These are phyloP conservation scores for Penicillium steckii DNA, from an alignment of 495 filamentous ascomycete species.

Conservation along the genomic window DNA sequence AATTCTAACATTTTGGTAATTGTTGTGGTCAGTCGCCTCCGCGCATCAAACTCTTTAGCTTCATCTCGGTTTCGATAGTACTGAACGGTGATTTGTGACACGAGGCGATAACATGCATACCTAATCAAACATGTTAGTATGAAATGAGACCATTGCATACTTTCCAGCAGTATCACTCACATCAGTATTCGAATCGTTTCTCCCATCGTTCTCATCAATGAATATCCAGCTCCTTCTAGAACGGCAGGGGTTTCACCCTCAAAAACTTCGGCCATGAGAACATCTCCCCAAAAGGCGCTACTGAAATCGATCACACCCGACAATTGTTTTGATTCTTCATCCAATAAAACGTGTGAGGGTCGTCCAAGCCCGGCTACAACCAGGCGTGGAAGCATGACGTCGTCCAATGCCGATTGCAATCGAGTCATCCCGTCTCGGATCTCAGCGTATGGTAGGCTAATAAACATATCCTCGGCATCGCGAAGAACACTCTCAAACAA, in stretches of 20 bases:
- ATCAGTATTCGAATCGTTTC: slow-evolving; percentile 33
- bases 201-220: slow-evolving; percentile 14
- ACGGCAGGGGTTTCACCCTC: slow-evolving; percentile 34
- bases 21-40: slow-evolving; percentile 33
- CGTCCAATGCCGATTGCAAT: slow-evolving; percentile 51
- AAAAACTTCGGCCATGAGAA: slow-evolving; percentile 45
- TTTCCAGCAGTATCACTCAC: slow-evolving; percentile 35
- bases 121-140: slow-evolving; percentile 19
- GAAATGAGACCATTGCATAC: not conserved
- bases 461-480: slow-evolving; percentile 69
- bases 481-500: slow-evolving; percentile 63
- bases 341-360: slow-evolving; percentile 56
- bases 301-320: slow-evolving; percentile 48
- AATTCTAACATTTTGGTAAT: slow-evolving; percentile 25
- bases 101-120: slow-evolving; percentile 42
- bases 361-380: slow-evolving; percentile 57
- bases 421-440: slow-evolving; percentile 54
- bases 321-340: slow-evolving; percentile 44
- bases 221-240: slow-evolving; percentile 40
- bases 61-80: slow-evolving; percentile 43
- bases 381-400: slow-evolving; percentile 54
- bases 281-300: slow-evolving; percentile 49
- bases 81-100: slow-evolving; percentile 38
- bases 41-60: slow-evolving; percentile 35
- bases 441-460: slow-evolving; percentile 63